Percentiles rank a stretch among this genome's conserved stretches.
Evolutionary conservation across 2,329 filamentous ascomycete genomes (phyloP).

Genomic region (Phaeosphaeriaceae sp.): DNA sequence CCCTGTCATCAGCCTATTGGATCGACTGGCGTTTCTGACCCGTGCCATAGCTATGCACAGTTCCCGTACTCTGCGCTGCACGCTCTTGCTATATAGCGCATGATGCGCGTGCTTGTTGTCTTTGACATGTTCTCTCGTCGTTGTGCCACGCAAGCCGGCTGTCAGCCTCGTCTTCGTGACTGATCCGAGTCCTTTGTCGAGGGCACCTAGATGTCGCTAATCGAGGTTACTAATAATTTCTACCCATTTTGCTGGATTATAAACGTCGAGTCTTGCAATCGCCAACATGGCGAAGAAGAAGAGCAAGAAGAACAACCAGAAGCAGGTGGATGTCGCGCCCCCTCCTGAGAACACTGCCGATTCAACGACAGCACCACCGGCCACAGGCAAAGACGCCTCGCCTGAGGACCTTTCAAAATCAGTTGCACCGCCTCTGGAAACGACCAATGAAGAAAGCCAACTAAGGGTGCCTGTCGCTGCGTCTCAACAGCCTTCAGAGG

Average conservation of each 20-base stretch:
- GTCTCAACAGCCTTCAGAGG: slow-evolving; percentile 16
- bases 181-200: slow-evolving; percentile 24
- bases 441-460: slow-evolving; percentile 22
- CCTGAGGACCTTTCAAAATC: slow-evolving; percentile 22
- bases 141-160: slow-evolving; percentile 49
- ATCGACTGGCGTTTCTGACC: slow-evolving; percentile 27
- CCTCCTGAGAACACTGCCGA: slow-evolving; percentile 34
- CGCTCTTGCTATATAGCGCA: slow-evolving; percentile 43
- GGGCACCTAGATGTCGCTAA: slow-evolving; percentile 30
- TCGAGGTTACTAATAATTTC: slow-evolving; percentile 15
- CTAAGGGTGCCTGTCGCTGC: slow-evolving; percentile 27
- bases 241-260: slow-evolving; percentile 11
- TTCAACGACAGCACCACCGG: slow-evolving; percentile 19
- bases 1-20: slow-evolving; percentile 42
- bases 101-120: slow-evolving; percentile 41
- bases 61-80: slow-evolving; percentile 26
- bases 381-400: slow-evolving; percentile 26
- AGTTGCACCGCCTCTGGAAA: slow-evolving; percentile 24
- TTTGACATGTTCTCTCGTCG: slow-evolving; percentile 37
- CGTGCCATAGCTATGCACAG: slow-evolving; percentile 40
- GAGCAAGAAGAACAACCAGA: slow-evolving; percentile 36
- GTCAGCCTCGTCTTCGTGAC: slow-evolving; percentile 33
- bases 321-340: slow-evolving; percentile 35
- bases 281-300: slow-evolving; percentile 45
- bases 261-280: slow-evolving; percentile 30